phyloP scores from a whole-genome alignment of 2,329 filamentous ascomycete genomes.

The Ceratocystis cacaofunesta region DNA sequence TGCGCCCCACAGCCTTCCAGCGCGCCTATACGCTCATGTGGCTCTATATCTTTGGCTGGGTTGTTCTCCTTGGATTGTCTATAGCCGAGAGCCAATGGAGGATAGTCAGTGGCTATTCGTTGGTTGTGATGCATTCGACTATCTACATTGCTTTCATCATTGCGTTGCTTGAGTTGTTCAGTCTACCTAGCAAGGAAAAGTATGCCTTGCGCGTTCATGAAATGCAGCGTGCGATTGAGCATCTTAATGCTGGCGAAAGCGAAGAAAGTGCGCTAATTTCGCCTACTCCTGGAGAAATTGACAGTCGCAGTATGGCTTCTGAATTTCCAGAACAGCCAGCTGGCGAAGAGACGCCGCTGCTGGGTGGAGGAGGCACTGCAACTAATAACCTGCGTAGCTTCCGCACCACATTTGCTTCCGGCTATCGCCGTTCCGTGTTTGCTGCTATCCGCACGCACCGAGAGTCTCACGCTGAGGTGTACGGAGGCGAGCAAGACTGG shows the following conservation, averaged over 20 bases:
- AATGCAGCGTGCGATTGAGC: constrained; percentile 22
- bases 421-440: constrained; percentile 37
- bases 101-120: constrained; percentile 62
- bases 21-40: constrained; percentile 69
- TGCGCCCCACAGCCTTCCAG: constrained; percentile 74
- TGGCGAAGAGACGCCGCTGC: constrained; percentile 38
- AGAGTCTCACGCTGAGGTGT: constrained; percentile 28
- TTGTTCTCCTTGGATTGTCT: constrained; percentile 53
- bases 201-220: constrained; percentile 47
- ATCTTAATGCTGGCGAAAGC: constrained; percentile 8
- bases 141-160: constrained; percentile 61
- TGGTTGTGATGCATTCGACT: constrained; percentile 64
- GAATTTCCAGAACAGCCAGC: constrained; percentile 10
- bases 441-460: constrained; percentile 24
- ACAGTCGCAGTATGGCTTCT: constrained; percentile 11
- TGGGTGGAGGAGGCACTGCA: constrained; percentile 18
- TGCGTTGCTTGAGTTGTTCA: constrained; percentile 66
- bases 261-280: constrained; percentile 14
- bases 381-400: constrained; percentile 20
- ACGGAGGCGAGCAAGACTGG: constrained; percentile 71
- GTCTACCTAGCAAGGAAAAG: constrained; percentile 53
- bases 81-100: constrained; percentile 62
- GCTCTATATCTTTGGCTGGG: constrained; percentile 66
- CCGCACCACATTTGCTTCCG: constrained; percentile 39
- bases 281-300: constrained; percentile 24